Evolutionary conservation across 1,284 basidiomycete genomes (phyloP).

Genomic region (Leccinum subatratum): DNA sequence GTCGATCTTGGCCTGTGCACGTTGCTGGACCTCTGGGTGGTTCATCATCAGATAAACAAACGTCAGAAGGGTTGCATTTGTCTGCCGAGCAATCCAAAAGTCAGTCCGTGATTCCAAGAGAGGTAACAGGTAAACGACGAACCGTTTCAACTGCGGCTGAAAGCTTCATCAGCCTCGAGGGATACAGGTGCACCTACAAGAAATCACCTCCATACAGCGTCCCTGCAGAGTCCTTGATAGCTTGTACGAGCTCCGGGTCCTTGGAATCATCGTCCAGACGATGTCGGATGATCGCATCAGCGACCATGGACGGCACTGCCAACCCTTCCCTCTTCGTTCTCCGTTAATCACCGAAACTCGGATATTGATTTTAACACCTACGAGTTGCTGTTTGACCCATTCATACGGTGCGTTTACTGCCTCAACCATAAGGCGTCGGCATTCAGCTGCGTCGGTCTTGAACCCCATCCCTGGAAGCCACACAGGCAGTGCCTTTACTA

Average conservation of each 20-base stretch:
- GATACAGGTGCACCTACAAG: background rate
- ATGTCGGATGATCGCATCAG: background rate
- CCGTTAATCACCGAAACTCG: background rate
- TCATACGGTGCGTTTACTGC: background rate
- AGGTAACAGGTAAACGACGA: background rate
- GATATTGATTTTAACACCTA: background rate
- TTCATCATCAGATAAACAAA: conserved; percentile 37
- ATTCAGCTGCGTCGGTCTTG: background rate
- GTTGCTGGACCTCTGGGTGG: conserved; percentile 32
- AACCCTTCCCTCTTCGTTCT: background rate
- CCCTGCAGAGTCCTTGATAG: background rate
- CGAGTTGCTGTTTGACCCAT: background rate
- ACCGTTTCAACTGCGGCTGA: conserved; percentile 24
- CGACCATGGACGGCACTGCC: background rate
- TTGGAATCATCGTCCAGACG: background rate
- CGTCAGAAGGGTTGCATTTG: conserved; percentile 12
- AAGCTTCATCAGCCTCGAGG: background rate
- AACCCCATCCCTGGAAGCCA: background rate
- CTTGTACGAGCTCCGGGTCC: background rate
- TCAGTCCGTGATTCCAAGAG: background rate
- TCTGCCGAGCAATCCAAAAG: conserved; percentile 9
- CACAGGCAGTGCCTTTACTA: background rate
- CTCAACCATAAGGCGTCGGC: background rate
- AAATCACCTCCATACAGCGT: conserved; percentile 20
- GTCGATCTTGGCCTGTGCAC: conserved; percentile 40